phyloP scores from a whole-genome alignment of 495 filamentous ascomycete species.

The Copromyces sp. region DNA sequence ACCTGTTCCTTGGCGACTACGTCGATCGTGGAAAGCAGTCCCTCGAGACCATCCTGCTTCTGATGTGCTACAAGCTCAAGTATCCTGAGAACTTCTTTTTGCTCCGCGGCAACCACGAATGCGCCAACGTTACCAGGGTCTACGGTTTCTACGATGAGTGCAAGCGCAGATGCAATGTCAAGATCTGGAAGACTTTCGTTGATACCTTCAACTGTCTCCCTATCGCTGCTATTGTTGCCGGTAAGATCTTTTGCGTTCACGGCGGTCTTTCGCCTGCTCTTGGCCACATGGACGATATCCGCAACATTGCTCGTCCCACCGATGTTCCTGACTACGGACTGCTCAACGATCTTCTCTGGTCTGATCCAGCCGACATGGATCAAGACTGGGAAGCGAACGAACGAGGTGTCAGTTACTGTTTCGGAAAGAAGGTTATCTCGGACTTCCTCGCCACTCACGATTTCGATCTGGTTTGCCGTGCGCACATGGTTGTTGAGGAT shows the following conservation, averaged over 20 bases:
- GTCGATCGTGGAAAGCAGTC: conserved; percentile 97
- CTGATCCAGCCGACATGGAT: conserved; percentile 96
- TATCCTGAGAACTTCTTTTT: conserved; percentile 99
- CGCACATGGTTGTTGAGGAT: conserved; percentile 99
- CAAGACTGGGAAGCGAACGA: conserved; percentile 97
- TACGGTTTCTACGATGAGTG: conserved; percentile 99
- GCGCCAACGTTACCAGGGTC: conserved; percentile 94
- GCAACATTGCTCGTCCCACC: conserved; percentile 87
- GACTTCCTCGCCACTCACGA: conserved; percentile 92
- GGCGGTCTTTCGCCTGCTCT: conserved; percentile 89
- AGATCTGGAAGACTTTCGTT: conserved; percentile 98
- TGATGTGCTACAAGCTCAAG: conserved; percentile 97
- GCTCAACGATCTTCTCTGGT: conserved; percentile 95
- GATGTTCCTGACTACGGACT: conserved; percentile 97
- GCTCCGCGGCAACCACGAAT: conserved; percentile 94
- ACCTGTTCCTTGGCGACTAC: conserved; percentile 93
- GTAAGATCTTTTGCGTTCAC: conserved; percentile 99
- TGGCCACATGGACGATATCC: conserved; percentile 96
- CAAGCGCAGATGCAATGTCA: conserved; percentile 94
- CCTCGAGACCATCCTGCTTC: conserved; percentile 88
- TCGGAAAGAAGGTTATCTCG: conserved; percentile 96
- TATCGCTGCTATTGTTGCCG: conserved; percentile 91
- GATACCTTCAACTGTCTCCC: conserved; percentile 97
- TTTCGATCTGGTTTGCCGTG: conserved; percentile 93
- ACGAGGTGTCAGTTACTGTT: conserved; percentile 95